Evolutionary conservation across 345 rosid species (phyloP).

Genomic region (Salix udensis): DNA sequence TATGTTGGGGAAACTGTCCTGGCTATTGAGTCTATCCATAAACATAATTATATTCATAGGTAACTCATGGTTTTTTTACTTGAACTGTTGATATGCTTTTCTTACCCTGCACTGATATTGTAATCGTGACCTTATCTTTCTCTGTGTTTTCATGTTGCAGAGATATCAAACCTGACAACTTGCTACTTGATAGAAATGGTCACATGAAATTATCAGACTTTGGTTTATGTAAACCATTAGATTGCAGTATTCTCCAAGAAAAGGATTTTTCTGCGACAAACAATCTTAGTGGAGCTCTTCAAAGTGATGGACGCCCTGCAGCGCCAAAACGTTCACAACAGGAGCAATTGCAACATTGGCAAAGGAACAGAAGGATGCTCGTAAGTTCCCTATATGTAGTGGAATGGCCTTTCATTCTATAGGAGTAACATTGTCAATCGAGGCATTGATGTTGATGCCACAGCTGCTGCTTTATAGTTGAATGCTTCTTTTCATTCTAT

Average conservation of each 20-base stretch:
- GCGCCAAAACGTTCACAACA: constrained; percentile 61
- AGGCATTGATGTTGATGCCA: not conserved
- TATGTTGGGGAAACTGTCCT: constrained; percentile 66
- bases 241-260: constrained; percentile 49
- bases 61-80: constrained; percentile 7
- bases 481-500: not conserved
- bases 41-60: constrained; percentile 68
- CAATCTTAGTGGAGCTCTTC: constrained; percentile 39
- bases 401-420: constrained; percentile 1
- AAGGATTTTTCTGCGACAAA: constrained; percentile 36
- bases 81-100: not conserved
- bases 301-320: constrained; percentile 47
- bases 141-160: constrained; percentile 27
- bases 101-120: not conserved
- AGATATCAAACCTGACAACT: constrained; percentile 73
- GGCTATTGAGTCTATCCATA: constrained; percentile 70
- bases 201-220: constrained; percentile 71
- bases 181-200: constrained; percentile 55
- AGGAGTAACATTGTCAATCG: not conserved
- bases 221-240: constrained; percentile 66
- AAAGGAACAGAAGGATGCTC: constrained; percentile 61
- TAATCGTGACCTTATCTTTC: constrained; percentile 1
- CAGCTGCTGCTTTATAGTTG: not conserved
- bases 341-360: constrained; percentile 68
- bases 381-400: constrained; percentile 32